A percentile compares a stretch with the other conserved stretches of the same genome.
phyloP scores from a whole-genome alignment of 108 stramenopile species.

The Discostella stelligeroides region DNA sequence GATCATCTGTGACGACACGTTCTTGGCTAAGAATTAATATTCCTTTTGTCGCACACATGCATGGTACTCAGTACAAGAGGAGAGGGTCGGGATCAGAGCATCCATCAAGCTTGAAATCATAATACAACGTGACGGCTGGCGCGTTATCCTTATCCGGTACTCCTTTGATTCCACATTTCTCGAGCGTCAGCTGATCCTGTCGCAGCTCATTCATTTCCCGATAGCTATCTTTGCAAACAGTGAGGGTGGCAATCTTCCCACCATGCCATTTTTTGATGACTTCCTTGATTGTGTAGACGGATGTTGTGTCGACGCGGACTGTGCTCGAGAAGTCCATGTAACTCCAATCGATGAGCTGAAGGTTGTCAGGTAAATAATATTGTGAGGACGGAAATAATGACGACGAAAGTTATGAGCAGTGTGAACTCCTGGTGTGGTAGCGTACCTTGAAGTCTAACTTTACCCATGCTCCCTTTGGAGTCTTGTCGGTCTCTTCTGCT shows the following conservation, averaged over 20 bases:
- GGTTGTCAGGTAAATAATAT: neutral
- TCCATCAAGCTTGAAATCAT: conserved; percentile 37
- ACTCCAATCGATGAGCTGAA: conserved; percentile 33
- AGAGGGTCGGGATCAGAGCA: conserved; percentile 28
- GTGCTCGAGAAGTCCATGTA: conserved; percentile 44
- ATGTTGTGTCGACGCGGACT: conserved; percentile 23
- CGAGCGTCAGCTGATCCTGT: conserved; percentile 25
- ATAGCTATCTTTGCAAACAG: conserved; percentile 33
- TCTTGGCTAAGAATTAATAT: conserved; percentile 12
- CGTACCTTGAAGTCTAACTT: conserved; percentile 37
- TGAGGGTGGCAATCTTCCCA: conserved; percentile 27
- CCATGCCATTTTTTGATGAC: conserved; percentile 49
- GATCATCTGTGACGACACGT: conserved; percentile 25
- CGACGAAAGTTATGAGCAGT: neutral
- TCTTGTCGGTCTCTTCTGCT: neutral
- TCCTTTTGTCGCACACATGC: too few species aligned
- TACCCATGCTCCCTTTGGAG: conserved; percentile 27
- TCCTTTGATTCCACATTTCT: conserved; percentile 28
- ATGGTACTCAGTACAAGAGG: conserved; percentile 32
- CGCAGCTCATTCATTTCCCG: conserved; percentile 34
- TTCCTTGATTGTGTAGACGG: conserved; percentile 32
- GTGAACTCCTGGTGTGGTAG: neutral
- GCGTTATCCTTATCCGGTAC: conserved; percentile 12
- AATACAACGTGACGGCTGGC: conserved; percentile 28
- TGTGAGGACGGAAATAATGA: too few species aligned